phyloP scores from a whole-genome alignment of 768 basidiomycete genomes.

The Amanita pallidorosea region DNA sequence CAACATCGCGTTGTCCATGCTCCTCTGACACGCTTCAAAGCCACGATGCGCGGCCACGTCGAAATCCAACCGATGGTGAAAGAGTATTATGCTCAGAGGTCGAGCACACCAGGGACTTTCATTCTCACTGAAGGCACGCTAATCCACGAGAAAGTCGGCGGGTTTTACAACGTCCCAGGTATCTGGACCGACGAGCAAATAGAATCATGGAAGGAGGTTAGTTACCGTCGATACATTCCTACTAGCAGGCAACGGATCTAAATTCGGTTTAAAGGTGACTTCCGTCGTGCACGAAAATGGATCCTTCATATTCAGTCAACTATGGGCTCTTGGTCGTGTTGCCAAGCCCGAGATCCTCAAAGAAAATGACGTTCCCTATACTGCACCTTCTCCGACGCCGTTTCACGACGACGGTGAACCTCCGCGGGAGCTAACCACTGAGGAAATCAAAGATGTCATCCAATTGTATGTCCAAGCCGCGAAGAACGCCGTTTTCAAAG shows the following conservation, averaged over 20 bases:
- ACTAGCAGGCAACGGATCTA: background rate
- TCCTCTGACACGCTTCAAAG: conserved; percentile 38
- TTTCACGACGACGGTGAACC: conserved; percentile 7
- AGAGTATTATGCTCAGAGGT: conserved; percentile 37
- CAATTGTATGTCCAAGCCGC: conserved; percentile 44
- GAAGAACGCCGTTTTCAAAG: conserved; percentile 37
- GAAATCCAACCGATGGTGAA: conserved; percentile 24
- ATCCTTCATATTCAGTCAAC: conserved; percentile 39
- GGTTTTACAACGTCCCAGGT: conserved; percentile 36
- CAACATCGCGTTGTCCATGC: conserved; percentile 43
- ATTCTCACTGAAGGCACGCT: conserved; percentile 44
- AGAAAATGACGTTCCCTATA: conserved; percentile 23
- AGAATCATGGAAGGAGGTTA: conserved; percentile 30
- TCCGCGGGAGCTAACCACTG: conserved; percentile 32
- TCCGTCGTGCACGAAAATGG: conserved; percentile 8
- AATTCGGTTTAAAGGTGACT: background rate
- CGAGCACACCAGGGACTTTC: conserved; percentile 33
- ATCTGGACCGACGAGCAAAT: conserved; percentile 48
- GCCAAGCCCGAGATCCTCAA: conserved; percentile 22
- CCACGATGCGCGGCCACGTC: conserved; percentile 22
- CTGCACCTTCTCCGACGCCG: conserved; percentile 21
- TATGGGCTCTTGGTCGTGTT: conserved; percentile 45
- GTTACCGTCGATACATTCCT: background rate
- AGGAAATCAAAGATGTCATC: conserved; percentile 40
- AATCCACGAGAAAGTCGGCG: conserved; percentile 34